Evolutionary conservation across 2,329 filamentous ascomycete species (phyloP).

Genomic region (Claviceps purpurea): DNA sequence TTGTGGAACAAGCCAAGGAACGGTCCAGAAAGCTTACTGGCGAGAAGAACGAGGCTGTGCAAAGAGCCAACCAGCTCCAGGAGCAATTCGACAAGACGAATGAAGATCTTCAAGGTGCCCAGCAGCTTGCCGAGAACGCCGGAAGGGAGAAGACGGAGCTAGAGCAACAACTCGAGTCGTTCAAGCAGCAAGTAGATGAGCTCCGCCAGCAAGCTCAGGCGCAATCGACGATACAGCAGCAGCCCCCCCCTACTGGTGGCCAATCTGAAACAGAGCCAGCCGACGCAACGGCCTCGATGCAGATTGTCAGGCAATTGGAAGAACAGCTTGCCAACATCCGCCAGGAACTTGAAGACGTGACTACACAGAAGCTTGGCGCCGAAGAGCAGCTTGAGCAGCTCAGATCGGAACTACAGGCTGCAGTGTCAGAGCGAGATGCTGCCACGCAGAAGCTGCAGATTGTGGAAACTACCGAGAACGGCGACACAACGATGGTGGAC

Average conservation of each 20-base stretch:
- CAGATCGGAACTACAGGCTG: constrained; percentile 45
- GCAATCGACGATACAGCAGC: constrained; percentile 1
- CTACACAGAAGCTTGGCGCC: constrained; percentile 54
- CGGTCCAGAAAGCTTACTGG: constrained; percentile 39
- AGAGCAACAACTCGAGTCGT: constrained; percentile 29
- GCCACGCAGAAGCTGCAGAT: constrained; percentile 30
- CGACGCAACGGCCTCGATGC: constrained; percentile 25
- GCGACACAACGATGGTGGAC: not conserved
- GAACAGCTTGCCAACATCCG: constrained; percentile 34
- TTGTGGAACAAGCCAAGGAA: constrained; percentile 52
- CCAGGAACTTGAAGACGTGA: constrained; percentile 53
- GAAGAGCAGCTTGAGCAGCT: constrained; percentile 47
- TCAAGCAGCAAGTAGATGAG: constrained; percentile 28
- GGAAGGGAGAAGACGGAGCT: constrained; percentile 21
- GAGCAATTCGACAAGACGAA: constrained; percentile 33
- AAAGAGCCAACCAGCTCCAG: constrained; percentile 39
- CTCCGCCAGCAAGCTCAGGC: constrained; percentile 22
- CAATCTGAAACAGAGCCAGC: constrained; percentile 10
- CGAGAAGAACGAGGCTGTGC: constrained; percentile 39
- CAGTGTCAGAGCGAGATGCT: constrained; percentile 51
- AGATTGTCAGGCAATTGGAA: constrained; percentile 36
- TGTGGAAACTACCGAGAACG: constrained; percentile 11
- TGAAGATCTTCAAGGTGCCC: constrained; percentile 41
- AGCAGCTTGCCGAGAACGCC: constrained; percentile 20
- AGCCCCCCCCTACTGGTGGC: not conserved